Evolutionary conservation across 306 rosid genomes (phyloP), one percentile per base, ranked within the genome.

Genomic region (Trifolium repens): DNA sequence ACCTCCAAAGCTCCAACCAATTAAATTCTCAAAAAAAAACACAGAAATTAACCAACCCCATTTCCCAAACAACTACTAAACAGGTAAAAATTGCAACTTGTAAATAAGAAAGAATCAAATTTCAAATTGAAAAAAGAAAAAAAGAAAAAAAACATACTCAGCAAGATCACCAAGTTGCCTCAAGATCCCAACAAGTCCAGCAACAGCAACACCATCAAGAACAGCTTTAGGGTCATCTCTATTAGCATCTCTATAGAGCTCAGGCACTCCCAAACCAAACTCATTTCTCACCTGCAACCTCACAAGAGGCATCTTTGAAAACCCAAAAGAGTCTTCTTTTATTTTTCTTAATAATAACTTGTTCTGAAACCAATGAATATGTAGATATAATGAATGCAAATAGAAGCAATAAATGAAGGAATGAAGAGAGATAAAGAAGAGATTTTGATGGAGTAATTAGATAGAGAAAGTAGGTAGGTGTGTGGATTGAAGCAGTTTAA

Each of bases 151-250:
- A 14, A 74, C 96, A 53, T 91, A 94, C 99, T 94, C 97, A 59
- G 96, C 96, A 80, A 94, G 99, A 88, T 94, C 99, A 67, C 99
- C 99, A 47, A 94, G 90, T 53, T 94, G 99, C 67, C 96, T 85
- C 88, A 92, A 86, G 96, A 92, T 90, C 96, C 99, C 99, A 47
- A 94, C 96, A 57, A 94, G 96, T 73, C 97, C 99, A 80, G 96
- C 88, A 32, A 94, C 99, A 72, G 96, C 92, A 3, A 88, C 91
- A 24, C 91, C 96, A 54, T 94, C 96, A 10, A 94, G 84, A 42
- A 94, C 93, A 4, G 97, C 96, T 73, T 94, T 94, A 79, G 99
- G 96, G 87, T 94, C 96, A 72, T 94, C 98, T 72, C 80, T 86
- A 78, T 67, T 79, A 9, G 85, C 57, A 37, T 88, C 86, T 32